Evolutionary conservation across 352 stramenopile genomes (phyloP), one percentile per base, ranked within the genome.

Genomic region (Phytopythium litorale): DNA sequence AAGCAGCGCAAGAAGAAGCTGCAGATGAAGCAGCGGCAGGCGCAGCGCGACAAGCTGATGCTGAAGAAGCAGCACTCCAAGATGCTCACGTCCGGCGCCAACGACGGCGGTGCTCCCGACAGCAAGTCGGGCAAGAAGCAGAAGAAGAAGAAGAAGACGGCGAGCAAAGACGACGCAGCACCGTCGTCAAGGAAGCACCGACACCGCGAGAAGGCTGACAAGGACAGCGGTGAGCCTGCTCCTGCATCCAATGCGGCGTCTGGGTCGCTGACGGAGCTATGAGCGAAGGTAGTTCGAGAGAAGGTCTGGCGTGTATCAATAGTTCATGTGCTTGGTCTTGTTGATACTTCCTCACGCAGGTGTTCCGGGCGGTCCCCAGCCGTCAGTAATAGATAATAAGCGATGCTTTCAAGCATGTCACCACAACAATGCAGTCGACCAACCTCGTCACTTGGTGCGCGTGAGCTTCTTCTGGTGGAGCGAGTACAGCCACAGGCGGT

Each of bases 401-500:
- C 15, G 28, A 49, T 35, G 19, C 18, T 9, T 32, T 11, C 19
- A 49, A 5, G 7, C 19, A 49, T 18, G 9, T 7, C 28, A 49
- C 18, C 4, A 48, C 42, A 23, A 7, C 42, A n/a, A 21, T n/a
- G 21, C 16, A 21, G 16, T 45, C 5, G 37, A 45, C 40, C n/a
- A 21, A 45, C 40, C 15, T 30, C 16, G 11, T 60, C 35, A 60
- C 64, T 92, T 88, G 30, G 84, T 91, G 40, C 78, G 80, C 68
- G 86, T 83, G 28, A 91, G 70, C 51, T 72, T 63, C 40, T 91
- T 91, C 65, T 91, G 82, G 48, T 94, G 84, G 28, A 88, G 72
- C 46, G 82, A 89, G 16, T 88, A 72, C 32, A 92, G 62, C 84
- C 84, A 94, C 37, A 94, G 69, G 23, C 82, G 73, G 53, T 92